Base-by-base conservation (phyloP, 495 filamentous ascomycete genomes). In the Talaromyces thailandensis region DNA sequence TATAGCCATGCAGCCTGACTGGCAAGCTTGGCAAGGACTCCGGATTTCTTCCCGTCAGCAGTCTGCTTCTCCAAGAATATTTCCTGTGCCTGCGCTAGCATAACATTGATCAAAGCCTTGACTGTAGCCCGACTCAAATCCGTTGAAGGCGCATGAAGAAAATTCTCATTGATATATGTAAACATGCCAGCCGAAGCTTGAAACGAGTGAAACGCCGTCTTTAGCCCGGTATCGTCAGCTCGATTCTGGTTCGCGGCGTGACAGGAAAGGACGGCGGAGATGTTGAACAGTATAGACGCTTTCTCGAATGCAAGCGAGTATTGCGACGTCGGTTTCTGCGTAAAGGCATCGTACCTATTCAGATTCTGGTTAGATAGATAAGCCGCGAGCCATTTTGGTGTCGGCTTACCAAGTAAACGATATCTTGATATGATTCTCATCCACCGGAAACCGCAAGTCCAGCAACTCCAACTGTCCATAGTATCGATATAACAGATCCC, bases 121-220 rank as follows among this genome's bases (percentile, higher is more conserved):
- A 98, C 90, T 3, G 94, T 98, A 16, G 98, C 92, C 63, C 93
- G 81, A 71, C 93, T 96, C 35, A 98, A 76, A 69, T 98, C 94
- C 26, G 90, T 94, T 9, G 92, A 96, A 3, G 94, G 94, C 35
- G 94, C 94, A 69, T 98, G 95, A 45, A 97, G 78, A 74, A 98
- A 98, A 75, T 98, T 98, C 76, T 98, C 93, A 73, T 98, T 98
- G 78, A 98, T 98, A 68, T 98, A 98, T 21, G 92, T 97, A 74
- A 98, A 98, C 94, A 98, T 98, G 73, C 94, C 94, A 11, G 94
- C 94, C 25, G 93, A 89, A 35, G 94, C 94, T 72, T 98, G 94
- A 79, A 98, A 98, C 23, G 94, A 98, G 74, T 98, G 93, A 70
- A 96, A 98, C 3, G 94, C 90, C 16, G 91, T 94, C 76, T 98